Evolutionary conservation across 2,329 filamentous ascomycete species (phyloP).

Genomic region (Cercospora sp.): DNA sequence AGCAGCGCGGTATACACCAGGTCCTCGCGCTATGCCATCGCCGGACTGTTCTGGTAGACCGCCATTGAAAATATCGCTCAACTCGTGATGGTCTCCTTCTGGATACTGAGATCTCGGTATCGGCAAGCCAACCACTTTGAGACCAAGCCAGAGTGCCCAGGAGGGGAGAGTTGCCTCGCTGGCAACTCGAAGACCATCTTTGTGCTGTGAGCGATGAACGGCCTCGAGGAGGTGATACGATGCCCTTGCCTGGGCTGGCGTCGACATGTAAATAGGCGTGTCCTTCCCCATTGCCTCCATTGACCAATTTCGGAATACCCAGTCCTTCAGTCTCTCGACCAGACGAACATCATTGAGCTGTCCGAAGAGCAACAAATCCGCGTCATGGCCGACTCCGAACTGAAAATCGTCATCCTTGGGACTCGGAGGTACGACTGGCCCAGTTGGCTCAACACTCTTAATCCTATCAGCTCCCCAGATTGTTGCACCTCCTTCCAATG

Average conservation of each 20-base stretch:
- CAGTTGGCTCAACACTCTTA: constrained; percentile 54
- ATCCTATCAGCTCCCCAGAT: constrained; percentile 63
- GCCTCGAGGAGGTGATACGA: constrained; percentile 40
- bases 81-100: constrained; percentile 27
- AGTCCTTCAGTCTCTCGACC: constrained; percentile 20
- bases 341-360: constrained; percentile 66
- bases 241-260: constrained; percentile 66
- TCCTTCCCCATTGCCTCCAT: constrained; percentile 35
- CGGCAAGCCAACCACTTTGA: constrained; percentile 63
- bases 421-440: constrained; percentile 62
- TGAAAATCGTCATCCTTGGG: constrained; percentile 58
- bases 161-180: constrained; percentile 76
- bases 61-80: neutral
- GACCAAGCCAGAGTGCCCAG: constrained; percentile 71
- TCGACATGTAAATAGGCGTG: constrained; percentile 66
- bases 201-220: constrained; percentile 30
- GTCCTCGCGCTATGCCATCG: neutral
- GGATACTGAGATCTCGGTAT: constrained; percentile 40
- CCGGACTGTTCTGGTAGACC: neutral
- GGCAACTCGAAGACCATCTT: constrained; percentile 54
- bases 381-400: constrained; percentile 71
- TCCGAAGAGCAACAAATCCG: constrained; percentile 68
- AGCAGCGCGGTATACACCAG: constrained; percentile 22
- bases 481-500: constrained; percentile 52
- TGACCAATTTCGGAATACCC: constrained; percentile 41